These are phyloP conservation scores for Exophiala alcalophila DNA, from an alignment of 2,329 filamentous ascomycete species.

Conservation along the genomic window DNA sequence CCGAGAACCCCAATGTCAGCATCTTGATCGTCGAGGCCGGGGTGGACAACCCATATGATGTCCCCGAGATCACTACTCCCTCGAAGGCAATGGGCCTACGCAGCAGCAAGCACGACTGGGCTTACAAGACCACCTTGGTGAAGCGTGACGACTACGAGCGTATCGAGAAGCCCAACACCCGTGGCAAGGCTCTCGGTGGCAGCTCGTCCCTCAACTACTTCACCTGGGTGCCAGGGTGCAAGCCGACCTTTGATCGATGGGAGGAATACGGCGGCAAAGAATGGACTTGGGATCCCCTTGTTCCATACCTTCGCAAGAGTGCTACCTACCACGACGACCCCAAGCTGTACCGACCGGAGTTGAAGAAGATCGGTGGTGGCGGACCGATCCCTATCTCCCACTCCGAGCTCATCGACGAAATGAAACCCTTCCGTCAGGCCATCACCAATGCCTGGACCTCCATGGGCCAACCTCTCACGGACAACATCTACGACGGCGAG, in stretches of 20 bases:
- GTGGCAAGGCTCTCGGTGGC: slow-evolving; percentile 59
- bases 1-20: slow-evolving; percentile 49
- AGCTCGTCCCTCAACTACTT: slow-evolving; percentile 61
- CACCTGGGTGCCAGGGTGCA: slow-evolving; percentile 60
- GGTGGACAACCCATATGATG: slow-evolving; percentile 46
- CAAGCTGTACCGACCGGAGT: slow-evolving; percentile 43
- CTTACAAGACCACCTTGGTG: slow-evolving; percentile 60
- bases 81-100: slow-evolving; percentile 54
- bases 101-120: slow-evolving; percentile 52
- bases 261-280: slow-evolving; percentile 44
- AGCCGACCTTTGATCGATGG: slow-evolving; percentile 55
- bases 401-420: slow-evolving; percentile 53
- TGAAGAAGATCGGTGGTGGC: slow-evolving; percentile 52
- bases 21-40: slow-evolving; percentile 42
- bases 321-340: slow-evolving; percentile 58
- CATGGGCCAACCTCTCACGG: slow-evolving; percentile 50
- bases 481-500: slow-evolving; percentile 56
- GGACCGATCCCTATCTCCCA: slow-evolving; percentile 57
- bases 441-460: slow-evolving; percentile 52
- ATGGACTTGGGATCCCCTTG: slow-evolving; percentile 56
- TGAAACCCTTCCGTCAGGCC: slow-evolving; percentile 46
- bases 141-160: slow-evolving; percentile 58
- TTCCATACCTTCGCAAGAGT: slow-evolving; percentile 54
- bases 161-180: slow-evolving; percentile 61
- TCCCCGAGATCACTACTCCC: slow-evolving; percentile 55